Evolutionary conservation across 768 basidiomycete genomes (phyloP).

Genomic region (Epithele typhae): DNA sequence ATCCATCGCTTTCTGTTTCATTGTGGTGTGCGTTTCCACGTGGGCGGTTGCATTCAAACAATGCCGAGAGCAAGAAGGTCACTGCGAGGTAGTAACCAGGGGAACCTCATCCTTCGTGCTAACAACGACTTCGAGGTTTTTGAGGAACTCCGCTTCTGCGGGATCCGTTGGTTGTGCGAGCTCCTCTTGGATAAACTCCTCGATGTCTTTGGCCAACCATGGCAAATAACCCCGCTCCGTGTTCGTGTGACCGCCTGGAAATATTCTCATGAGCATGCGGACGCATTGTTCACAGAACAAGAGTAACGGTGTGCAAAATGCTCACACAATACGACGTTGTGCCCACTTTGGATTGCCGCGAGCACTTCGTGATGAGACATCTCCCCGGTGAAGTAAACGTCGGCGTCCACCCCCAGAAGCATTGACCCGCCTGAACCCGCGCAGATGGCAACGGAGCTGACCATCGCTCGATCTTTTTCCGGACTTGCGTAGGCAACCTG

Average conservation of each 20-base stretch:
- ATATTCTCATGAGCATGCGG: conserved; percentile 6
- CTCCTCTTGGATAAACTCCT: conserved; percentile 42
- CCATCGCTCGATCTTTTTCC: conserved; percentile 23
- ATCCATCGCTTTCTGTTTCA: conserved; percentile 3
- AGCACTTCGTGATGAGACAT: conserved; percentile 91
- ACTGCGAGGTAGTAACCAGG: conserved; percentile 52
- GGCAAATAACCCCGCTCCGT: conserved; percentile 93
- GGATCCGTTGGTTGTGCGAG: conserved; percentile 25
- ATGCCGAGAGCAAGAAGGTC: neutral
- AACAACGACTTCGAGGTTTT: conserved; percentile 55
- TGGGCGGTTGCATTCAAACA: too few species aligned
- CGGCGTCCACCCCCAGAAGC: conserved; percentile 67
- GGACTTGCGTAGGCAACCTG: conserved; percentile 54
- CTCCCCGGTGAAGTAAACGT: conserved; percentile 91
- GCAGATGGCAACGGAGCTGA: conserved; percentile 77
- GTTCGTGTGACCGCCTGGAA: conserved; percentile 83
- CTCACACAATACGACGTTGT: conserved; percentile 82
- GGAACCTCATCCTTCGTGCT: conserved; percentile 76
- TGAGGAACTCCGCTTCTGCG: conserved; percentile 22
- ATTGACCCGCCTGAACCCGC: conserved; percentile 86
- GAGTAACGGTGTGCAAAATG: conserved; percentile 4
- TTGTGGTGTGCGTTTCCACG: too few species aligned
- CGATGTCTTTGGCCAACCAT: conserved; percentile 61
- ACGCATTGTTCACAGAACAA: too few species aligned
- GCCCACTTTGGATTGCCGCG: conserved; percentile 70